phyloP scores from a whole-genome alignment of 305 asterid genomes.

The Solanum hybrid region DNA sequence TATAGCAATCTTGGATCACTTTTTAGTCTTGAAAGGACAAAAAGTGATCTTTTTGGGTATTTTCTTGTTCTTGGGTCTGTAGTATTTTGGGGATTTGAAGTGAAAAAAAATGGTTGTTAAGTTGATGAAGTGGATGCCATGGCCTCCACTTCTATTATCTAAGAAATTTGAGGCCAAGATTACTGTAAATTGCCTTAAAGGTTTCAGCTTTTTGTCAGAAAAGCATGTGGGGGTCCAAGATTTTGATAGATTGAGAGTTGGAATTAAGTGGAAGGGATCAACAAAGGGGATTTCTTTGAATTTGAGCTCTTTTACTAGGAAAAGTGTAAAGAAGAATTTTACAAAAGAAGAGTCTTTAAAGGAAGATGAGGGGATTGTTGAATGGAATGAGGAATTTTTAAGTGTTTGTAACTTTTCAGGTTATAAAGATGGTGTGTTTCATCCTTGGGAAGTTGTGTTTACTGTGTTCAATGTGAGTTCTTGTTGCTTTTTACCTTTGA shows the following conservation, averaged over 20 bases:
- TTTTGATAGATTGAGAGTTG: conserved; percentile 30
- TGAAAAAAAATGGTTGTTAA: conserved; percentile 46
- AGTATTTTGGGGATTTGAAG: background rate
- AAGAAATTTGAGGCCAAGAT: conserved; percentile 53
- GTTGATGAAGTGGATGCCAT: conserved; percentile 75
- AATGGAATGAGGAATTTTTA: conserved; percentile 7
- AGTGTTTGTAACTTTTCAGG: background rate
- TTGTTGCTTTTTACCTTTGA: background rate
- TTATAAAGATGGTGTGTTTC: conserved; percentile 33
- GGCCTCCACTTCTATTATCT: conserved; percentile 41
- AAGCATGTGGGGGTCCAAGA: conserved; percentile 3
- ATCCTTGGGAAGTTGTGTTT: conserved; percentile 58
- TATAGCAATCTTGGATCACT: background rate
- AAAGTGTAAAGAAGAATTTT: conserved; percentile 43
- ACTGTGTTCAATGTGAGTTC: conserved; percentile 51
- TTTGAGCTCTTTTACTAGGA: conserved; percentile 29
- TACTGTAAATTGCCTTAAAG: conserved; percentile 28
- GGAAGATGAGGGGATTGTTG: conserved; percentile 1
- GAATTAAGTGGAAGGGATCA: conserved; percentile 60
- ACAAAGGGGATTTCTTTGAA: conserved; percentile 36
- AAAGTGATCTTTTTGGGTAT: background rate
- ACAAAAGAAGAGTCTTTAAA: conserved; percentile 37
- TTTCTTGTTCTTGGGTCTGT: background rate
- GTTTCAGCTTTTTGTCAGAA: conserved; percentile 16
- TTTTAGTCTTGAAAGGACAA: background rate